These are phyloP conservation scores for Proliferodiscus dingleyae DNA, from an alignment of 2,329 filamentous ascomycete species.

Conservation along the genomic window DNA sequence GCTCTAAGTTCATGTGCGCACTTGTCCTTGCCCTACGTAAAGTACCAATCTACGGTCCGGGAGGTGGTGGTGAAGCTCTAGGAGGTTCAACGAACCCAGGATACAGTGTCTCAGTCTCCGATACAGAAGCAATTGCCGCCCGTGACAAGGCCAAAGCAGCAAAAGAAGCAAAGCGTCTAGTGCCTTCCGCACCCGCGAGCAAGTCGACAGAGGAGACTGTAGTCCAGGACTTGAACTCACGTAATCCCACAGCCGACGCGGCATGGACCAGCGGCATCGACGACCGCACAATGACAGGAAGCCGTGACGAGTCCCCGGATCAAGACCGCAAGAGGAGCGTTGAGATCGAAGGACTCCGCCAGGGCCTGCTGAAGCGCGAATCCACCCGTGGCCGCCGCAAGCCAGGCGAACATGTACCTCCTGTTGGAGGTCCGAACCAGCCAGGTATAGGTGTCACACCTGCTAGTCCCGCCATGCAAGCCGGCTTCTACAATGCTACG, in stretches of 20 bases:
- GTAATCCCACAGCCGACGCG: constrained; percentile 19
- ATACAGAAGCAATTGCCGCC: constrained; percentile 60
- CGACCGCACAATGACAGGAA: constrained; percentile 13
- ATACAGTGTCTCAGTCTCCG: constrained; percentile 73
- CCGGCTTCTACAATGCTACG: neutral
- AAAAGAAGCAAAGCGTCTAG: constrained; percentile 62
- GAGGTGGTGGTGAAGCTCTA: constrained; percentile 59
- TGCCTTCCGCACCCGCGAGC: constrained; percentile 41
- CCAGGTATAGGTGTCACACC: constrained; percentile 16
- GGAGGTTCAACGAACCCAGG: constrained; percentile 69
- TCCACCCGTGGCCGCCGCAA: constrained; percentile 26
- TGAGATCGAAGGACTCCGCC: constrained; percentile 21
- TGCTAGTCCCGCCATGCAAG: constrained; percentile 10
- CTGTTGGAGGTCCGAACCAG: neutral
- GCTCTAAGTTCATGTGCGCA: constrained; percentile 96
- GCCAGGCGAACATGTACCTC: constrained; percentile 24
- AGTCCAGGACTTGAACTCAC: constrained; percentile 36
- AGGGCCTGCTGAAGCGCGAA: constrained; percentile 26
- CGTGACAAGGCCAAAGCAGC: constrained; percentile 54
- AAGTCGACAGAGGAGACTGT: constrained; percentile 29
- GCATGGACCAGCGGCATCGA: constrained; percentile 15
- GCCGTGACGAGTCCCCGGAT: constrained; percentile 6
- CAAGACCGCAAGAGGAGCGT: constrained; percentile 9
- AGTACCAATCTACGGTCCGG: constrained; percentile 79
- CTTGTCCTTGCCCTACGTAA: constrained; percentile 79